Evolutionary conservation across 2,329 filamentous ascomycete genomes (phyloP).

Genomic region (Botryosphaeria dothidea): DNA sequence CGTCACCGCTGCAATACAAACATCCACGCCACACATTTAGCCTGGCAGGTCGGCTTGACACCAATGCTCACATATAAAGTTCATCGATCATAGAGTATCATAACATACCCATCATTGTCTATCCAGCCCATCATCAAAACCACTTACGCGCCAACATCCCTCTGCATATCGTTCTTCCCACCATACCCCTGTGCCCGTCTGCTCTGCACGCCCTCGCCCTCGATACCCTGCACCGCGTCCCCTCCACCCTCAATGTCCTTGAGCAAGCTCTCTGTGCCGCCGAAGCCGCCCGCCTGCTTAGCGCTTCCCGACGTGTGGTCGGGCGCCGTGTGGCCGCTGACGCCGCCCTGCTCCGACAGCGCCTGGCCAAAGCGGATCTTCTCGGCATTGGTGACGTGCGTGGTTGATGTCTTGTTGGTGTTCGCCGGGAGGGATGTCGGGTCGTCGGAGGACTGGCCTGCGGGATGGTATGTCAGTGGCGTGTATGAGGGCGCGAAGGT

Average conservation of each 20-base stretch:
- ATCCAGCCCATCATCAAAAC: neutral
- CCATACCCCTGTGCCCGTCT: slow-evolving; percentile 55
- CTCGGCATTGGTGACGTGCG: slow-evolving; percentile 41
- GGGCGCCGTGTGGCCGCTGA: slow-evolving; percentile 53
- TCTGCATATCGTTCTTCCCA: slow-evolving; percentile 46
- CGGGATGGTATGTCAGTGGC: neutral
- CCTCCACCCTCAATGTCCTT: slow-evolving; percentile 38
- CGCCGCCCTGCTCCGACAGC: slow-evolving; percentile 54
- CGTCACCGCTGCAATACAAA: no score
- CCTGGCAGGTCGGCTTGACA: no score
- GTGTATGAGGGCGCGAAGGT: neutral
- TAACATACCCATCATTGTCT: neutral
- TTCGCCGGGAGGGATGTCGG: slow-evolving; percentile 30
- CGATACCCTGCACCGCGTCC: slow-evolving; percentile 35
- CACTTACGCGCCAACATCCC: slow-evolving; percentile 51
- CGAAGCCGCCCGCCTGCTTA: slow-evolving; percentile 42
- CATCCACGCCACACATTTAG: no score
- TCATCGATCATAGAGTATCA: neutral
- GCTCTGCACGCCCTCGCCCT: slow-evolving; percentile 44
- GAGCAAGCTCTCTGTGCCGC: slow-evolving; percentile 25
- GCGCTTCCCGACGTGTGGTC: slow-evolving; percentile 29
- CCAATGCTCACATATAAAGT: no score
- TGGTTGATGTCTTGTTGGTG: slow-evolving; percentile 44
- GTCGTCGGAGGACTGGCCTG: slow-evolving; percentile 20
- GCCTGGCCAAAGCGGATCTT: slow-evolving; percentile 59